Conservation (phyloP, 306 rosid genomes). For the Lablab purpureus region DNA sequence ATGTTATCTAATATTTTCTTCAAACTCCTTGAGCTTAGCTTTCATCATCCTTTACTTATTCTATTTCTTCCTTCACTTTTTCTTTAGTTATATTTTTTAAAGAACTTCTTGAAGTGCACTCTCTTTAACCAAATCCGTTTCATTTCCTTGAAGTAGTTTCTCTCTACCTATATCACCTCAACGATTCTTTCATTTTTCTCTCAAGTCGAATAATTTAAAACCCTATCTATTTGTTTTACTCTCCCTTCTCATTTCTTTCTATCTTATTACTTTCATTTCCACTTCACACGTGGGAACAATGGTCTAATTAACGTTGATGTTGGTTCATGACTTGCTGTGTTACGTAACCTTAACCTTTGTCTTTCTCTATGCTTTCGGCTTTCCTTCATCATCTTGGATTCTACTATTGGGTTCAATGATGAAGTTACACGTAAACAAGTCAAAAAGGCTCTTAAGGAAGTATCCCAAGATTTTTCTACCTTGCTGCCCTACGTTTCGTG, state of each 20-base stretch:
- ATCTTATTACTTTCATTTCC: neutral
- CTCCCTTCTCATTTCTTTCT: no score
- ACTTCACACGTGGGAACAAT: neutral
- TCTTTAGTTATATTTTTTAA: no score
- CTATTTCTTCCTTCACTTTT: no score
- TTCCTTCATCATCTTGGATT: neutral
- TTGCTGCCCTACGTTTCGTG: neutral
- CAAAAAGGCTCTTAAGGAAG: constrained; percentile 22
- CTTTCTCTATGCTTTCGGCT: neutral
- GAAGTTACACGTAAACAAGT: neutral
- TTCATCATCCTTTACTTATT: no score
- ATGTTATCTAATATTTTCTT: no score
- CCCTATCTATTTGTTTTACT: neutral
- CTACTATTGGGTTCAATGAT: neutral
- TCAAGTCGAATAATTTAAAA: neutral
- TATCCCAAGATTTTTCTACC: neutral
- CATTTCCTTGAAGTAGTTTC: no score
- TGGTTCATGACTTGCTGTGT: neutral
- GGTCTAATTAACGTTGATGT: neutral
- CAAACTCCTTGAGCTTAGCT: no score
- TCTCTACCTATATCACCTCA: no score
- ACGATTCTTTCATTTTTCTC: neutral
- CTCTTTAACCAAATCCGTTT: no score
- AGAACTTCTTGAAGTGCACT: no score
- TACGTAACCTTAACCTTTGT: neutral